These are phyloP conservation scores for Fusarium brachygibbosum DNA, from an alignment of 2,329 filamentous ascomycete genomes.

Conservation along the genomic window DNA sequence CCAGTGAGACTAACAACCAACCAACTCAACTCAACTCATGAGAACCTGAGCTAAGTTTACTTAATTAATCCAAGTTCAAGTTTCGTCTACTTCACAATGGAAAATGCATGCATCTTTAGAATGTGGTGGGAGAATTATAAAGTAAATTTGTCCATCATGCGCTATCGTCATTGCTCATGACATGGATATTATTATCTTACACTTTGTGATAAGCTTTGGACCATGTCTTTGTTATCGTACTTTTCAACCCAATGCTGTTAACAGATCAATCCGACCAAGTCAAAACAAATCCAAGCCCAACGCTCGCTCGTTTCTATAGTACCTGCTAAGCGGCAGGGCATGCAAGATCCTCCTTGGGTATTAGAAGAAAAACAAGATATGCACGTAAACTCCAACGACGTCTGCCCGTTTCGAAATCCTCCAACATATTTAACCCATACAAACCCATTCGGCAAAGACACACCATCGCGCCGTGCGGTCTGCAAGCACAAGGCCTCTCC, in stretches of 20 bases:
- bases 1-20: constrained; percentile 27
- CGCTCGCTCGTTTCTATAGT: constrained; percentile 37
- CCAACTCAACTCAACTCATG: constrained; percentile 2
- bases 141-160: constrained; percentile 24
- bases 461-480: constrained; percentile 90
- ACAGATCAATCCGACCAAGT: constrained; percentile 26
- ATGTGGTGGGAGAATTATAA: constrained; percentile 4
- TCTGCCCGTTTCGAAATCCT: constrained; percentile 17
- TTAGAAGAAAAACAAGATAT: constrained; percentile 40
- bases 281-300: constrained; percentile 33
- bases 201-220: constrained; percentile 24
- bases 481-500: constrained; percentile 85
- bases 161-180: constrained; percentile 36
- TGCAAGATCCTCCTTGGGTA: constrained; percentile 47
- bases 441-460: constrained; percentile 91
- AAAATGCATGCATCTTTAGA: not conserved
- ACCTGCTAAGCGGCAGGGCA: constrained; percentile 43
- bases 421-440: constrained; percentile 56
- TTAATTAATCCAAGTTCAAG: not conserved
- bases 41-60: constrained; percentile 1
- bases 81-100: not conserved
- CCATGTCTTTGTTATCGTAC: constrained; percentile 29
- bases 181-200: constrained; percentile 37
- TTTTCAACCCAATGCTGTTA: constrained; percentile 41
- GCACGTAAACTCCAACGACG: constrained; percentile 40